Conservation (phyloP, 1,284 basidiomycete species). For the Sporisorium scitamineum region DNA sequence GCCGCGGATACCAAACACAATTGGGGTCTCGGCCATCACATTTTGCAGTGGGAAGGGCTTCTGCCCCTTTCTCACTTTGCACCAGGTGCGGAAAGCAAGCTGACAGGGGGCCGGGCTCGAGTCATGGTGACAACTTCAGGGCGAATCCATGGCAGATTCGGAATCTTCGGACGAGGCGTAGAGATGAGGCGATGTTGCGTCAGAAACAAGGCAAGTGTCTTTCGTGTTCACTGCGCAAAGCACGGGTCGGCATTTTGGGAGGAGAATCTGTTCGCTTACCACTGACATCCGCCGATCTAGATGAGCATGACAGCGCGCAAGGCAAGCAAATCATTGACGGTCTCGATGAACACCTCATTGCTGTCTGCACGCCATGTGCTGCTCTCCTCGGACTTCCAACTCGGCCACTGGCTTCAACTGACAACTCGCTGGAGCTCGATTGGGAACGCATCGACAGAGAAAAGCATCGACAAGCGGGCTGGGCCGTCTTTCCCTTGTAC, state of each 20-base stretch:
- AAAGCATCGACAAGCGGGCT: slow-evolving; percentile 17
- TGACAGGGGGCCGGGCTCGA: not conserved
- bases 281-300: not conserved
- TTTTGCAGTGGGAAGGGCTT: slow-evolving; percentile 28
- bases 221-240: slow-evolving; percentile 41
- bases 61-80: not conserved
- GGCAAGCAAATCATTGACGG: slow-evolving; percentile 13
- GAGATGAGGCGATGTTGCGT: slow-evolving; percentile 32
- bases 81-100: not conserved
- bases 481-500: slow-evolving; percentile 44
- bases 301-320: not conserved
- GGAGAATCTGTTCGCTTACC: slow-evolving; percentile 33
- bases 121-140: not conserved
- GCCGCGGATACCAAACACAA: slow-evolving; percentile 30
- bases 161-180: slow-evolving; percentile 18
- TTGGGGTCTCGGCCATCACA: slow-evolving; percentile 42
- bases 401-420: not conserved
- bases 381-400: slow-evolving; percentile 37
- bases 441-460: slow-evolving; percentile 30
- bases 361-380: slow-evolving; percentile 39
- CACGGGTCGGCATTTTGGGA: slow-evolving; percentile 44
- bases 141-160: slow-evolving; percentile 18
- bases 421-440: slow-evolving; percentile 14
- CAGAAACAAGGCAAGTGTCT: slow-evolving; percentile 46
- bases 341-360: slow-evolving; percentile 33